Percentiles rank a stretch among this genome's conserved stretches.
phyloP scores from a whole-genome alignment of 2,329 filamentous ascomycete genomes.

The Lachnellula occidentalis region DNA sequence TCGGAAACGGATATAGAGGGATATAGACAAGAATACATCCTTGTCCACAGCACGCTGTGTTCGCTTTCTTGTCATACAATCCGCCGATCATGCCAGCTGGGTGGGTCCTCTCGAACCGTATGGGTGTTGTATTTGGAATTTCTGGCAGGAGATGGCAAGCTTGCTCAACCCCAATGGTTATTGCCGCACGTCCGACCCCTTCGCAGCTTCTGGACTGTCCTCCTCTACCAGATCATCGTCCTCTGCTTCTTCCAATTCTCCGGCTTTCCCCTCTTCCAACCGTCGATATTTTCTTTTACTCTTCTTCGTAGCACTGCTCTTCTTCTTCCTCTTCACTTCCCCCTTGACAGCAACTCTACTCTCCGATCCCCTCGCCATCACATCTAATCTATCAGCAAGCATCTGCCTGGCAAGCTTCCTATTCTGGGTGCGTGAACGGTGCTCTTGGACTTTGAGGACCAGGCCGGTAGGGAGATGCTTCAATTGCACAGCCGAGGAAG shows the following conservation, averaged over 20 bases:
- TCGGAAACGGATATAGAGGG: not conserved
- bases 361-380: slow-evolving; percentile 63
- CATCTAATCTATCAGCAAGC: slow-evolving; percentile 53
- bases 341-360: slow-evolving; percentile 62
- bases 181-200: too few relatives aligned
- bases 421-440: slow-evolving; percentile 81
- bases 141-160: too few relatives aligned
- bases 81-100: too few relatives aligned
- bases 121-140: too few relatives aligned
- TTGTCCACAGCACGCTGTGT: too few relatives aligned
- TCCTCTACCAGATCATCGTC: not conserved
- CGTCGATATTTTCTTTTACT: slow-evolving; percentile 70
- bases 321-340: slow-evolving; percentile 58
- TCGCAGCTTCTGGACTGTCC: not conserved
- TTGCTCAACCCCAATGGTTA: too few relatives aligned
- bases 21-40: not conserved
- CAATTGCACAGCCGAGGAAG: slow-evolving; percentile 87
- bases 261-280: slow-evolving; percentile 35
- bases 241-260: slow-evolving; percentile 17
- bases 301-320: slow-evolving; percentile 77
- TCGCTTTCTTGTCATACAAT: too few relatives aligned
- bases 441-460: slow-evolving; percentile 90
- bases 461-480: slow-evolving; percentile 86
- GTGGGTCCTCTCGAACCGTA: too few relatives aligned
- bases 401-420: slow-evolving; percentile 75